A percentile compares a stretch with the other conserved stretches of the same genome.
Conservation (phyloP, 495 filamentous ascomycete genomes). For the Penicillium desertorum region DNA sequence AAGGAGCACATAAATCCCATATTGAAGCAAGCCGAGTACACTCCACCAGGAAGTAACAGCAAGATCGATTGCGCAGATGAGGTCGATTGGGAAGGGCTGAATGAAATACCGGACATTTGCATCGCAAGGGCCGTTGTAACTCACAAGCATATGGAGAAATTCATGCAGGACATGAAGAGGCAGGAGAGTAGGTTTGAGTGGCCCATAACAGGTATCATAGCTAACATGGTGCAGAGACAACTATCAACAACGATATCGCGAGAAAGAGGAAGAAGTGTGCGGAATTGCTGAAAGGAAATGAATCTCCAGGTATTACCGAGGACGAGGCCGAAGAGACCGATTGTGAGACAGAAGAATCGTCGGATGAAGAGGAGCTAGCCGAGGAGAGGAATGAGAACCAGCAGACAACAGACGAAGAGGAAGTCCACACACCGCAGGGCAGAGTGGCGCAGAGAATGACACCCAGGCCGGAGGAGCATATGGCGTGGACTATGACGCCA, state of each 20-base stretch:
- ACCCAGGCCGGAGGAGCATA: background rate
- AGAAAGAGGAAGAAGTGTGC: background rate
- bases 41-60: background rate
- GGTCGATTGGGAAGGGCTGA: background rate
- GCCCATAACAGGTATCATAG: background rate
- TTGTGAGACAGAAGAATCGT: background rate
- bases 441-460: background rate
- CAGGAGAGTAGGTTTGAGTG: background rate
- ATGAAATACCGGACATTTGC: constrained; percentile 1
- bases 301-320: background rate
- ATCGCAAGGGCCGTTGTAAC: background rate
- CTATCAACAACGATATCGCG: background rate
- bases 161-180: background rate
- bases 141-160: background rate
- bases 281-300: background rate
- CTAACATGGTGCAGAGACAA: background rate
- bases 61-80: background rate
- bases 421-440: background rate
- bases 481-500: no score
- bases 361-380: background rate
- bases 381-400: background rate
- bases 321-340: background rate
- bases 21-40: background rate
- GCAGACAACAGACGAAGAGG: background rate
- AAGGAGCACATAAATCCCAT: background rate